Base-by-base conservation (phyloP, 345 rosid species). In the Leavenworthia alabamica region DNA sequence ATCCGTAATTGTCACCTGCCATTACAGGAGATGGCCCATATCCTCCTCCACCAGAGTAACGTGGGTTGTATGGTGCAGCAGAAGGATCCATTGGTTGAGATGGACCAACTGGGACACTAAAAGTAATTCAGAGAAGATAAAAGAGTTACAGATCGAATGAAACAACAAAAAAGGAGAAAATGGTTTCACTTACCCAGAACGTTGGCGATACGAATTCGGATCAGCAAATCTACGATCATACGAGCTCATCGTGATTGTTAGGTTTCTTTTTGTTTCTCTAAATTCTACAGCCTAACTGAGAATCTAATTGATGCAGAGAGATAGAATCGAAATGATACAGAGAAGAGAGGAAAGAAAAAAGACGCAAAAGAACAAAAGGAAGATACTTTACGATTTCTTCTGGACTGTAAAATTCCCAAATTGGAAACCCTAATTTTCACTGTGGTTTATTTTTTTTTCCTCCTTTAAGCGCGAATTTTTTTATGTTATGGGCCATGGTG, bases 131-230 rank as follows among this genome's bases (percentile, higher is more conserved):
- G 8, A 20, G 2, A 2, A 29, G 29, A 40, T 12, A 50, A 22
- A 22, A 19, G 12, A 10, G 7, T 19, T 56, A 66, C 16, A 23
- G 11, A 47, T 16, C 14, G 14, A 19, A 12, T 16, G 16, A 28
- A 16, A 57, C 20, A 14, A 45, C 15, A 19, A 6, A 26, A 33
- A 11, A n/a, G 22, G 8, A 14, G 44, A 36, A 44, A 15, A 2
- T 14, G 10, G 43, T 48, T 26, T 44, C 56, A 46, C 50, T 66
- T 77, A 85, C 97, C 95, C 85, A 60, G 90, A 77, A n/a, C 95
- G 86, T 33, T 78, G 84, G 70, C 88, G 97, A 73, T 87, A 85
- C 15, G 95, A 90, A 56, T 79, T 80, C 1, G 97, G 95, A 51
- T 87, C 97, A 61, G 81, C 62, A 36, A 80, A 85, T 60, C 97